Evolutionary conservation across 2,329 filamentous ascomycete genomes (phyloP).

Genomic region (Trichoderma sp.): DNA sequence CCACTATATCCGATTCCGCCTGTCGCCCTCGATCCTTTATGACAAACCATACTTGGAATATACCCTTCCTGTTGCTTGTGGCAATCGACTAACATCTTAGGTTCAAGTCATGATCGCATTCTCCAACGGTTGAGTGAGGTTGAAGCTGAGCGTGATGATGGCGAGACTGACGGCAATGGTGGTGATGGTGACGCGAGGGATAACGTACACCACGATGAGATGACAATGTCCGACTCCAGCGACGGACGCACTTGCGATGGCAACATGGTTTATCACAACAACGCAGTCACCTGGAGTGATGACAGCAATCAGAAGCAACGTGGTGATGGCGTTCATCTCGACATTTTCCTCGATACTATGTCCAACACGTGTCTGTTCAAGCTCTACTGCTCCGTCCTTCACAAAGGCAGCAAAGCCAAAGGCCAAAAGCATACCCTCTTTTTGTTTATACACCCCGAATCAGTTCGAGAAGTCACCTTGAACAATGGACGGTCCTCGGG

Average conservation of each 20-base stretch:
- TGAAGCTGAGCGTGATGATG: not conserved
- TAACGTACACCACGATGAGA: not conserved
- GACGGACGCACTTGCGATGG: not conserved
- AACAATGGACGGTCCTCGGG: not conserved
- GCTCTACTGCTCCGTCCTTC: conserved; percentile 2
- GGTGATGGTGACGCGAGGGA: not conserved
- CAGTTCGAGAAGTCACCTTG: not conserved
- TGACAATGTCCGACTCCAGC: not conserved
- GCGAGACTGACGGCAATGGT: not conserved
- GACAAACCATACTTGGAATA: not conserved
- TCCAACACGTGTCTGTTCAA: conserved; percentile 14
- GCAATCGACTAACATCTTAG: conserved; percentile 4
- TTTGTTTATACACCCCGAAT: conserved; percentile 12
- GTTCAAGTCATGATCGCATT: conserved; percentile 3
- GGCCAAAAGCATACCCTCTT: conserved; percentile 14
- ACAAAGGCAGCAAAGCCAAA: conserved; percentile 6
- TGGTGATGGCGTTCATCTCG: not conserved
- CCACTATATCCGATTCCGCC: conserved; percentile 12
- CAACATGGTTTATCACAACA: conserved; percentile 10
- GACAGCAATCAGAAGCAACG: not conserved
- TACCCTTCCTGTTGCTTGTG: not conserved
- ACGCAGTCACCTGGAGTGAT: conserved; percentile 6
- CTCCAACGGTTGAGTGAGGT: not conserved
- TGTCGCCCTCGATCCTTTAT: not conserved
- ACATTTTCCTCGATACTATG: not conserved